Evolutionary conservation across 2,329 filamentous ascomycete genomes (phyloP).

Genomic region (Raffaelea ambrosiae): DNA sequence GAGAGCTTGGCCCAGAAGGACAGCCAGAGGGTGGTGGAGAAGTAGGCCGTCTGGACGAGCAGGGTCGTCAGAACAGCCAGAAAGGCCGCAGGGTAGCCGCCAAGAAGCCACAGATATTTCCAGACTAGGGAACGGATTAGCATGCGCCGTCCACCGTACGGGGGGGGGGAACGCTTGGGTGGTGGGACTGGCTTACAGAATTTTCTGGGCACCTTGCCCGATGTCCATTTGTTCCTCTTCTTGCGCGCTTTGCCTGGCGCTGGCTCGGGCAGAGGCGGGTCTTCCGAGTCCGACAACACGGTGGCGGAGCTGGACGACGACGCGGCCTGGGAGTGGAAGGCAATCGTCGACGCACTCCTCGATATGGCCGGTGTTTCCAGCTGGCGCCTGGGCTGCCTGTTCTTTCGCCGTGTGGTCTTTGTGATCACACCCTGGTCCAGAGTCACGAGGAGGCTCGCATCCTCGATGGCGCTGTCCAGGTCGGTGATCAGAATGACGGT

Average conservation of each 20-base stretch:
- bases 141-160: no score
- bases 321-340: no score
- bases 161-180: no score
- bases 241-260: no score
- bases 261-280: neutral
- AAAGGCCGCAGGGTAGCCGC: slow-evolving; percentile 8
- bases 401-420: no score
- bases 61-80: slow-evolving; percentile 11
- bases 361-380: no score
- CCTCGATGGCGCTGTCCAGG: slow-evolving; percentile 66
- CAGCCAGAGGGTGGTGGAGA: slow-evolving; percentile 15
- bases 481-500: slow-evolving; percentile 70
- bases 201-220: neutral
- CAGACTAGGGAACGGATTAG: no score
- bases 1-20: slow-evolving; percentile 12
- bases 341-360: no score
- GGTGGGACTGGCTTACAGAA: no score
- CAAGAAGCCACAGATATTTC: slow-evolving; percentile 15
- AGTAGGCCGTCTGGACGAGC: slow-evolving; percentile 16
- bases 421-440: slow-evolving; percentile 45
- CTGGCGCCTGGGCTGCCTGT: no score
- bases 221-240: neutral
- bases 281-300: no score
- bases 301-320: no score
- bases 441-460: slow-evolving; percentile 63